Conservation (phyloP, 2,329 filamentous ascomycete genomes). For the Paraphaeosphaeria sporulosa region DNA sequence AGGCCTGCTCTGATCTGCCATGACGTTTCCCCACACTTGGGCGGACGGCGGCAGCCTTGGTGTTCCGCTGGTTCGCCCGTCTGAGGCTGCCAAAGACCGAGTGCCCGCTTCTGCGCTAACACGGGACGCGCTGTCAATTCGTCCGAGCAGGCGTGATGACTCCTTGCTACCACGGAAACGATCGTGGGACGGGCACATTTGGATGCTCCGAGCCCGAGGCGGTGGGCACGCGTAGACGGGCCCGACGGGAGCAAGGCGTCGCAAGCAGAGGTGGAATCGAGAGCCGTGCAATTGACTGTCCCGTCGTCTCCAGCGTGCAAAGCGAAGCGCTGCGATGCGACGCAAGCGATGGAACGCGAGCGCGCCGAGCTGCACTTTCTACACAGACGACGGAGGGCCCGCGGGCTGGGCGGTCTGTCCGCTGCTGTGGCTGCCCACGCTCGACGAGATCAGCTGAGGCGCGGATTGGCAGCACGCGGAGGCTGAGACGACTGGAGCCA, state of each 20-base stretch:
- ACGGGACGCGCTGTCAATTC: conserved; percentile 1
- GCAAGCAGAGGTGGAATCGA: background rate
- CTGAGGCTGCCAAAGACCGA: conserved; percentile 2
- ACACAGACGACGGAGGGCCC: background rate
- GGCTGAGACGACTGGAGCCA: conserved; percentile 4
- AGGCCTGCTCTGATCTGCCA: background rate
- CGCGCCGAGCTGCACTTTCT: background rate
- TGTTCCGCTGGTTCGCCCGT: conserved; percentile 3
- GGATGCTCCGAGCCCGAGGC: conserved; percentile 8
- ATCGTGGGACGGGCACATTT: background rate
- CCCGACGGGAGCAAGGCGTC: background rate
- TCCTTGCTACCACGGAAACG: background rate
- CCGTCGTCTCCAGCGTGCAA: background rate
- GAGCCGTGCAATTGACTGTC: no score
- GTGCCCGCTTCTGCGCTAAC: background rate
- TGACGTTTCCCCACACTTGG: conserved; percentile 15
- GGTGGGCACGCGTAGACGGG: background rate
- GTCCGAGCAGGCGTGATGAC: conserved; percentile 10
- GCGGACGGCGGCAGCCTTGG: background rate
- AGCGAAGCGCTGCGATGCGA: no score
- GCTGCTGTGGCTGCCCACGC: background rate
- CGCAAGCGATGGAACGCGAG: background rate
- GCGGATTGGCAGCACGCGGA: conserved; percentile 12
- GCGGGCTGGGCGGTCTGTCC: conserved; percentile 13
- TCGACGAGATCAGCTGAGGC: conserved; percentile 7